Conservation (phyloP, 805 yeast species). For the Naumovozyma baii region DNA sequence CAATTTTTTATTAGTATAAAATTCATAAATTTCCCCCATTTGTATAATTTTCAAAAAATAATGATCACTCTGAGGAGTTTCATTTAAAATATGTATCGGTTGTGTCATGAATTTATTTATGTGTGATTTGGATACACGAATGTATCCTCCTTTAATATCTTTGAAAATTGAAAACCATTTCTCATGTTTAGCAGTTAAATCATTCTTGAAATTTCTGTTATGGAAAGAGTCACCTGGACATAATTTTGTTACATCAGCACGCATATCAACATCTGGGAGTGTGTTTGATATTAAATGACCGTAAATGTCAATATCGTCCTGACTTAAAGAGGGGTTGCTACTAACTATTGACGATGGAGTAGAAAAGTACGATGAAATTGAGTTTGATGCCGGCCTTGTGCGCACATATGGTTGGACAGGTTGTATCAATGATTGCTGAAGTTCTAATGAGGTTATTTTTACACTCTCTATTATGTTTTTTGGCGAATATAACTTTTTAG, state of each 20-base stretch:
- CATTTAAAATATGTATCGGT: slow-evolving; percentile 18
- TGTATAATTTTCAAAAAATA: slow-evolving; percentile 24
- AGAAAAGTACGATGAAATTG: slow-evolving; percentile 19
- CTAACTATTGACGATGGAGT: slow-evolving; percentile 7
- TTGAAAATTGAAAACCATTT: slow-evolving; percentile 17
- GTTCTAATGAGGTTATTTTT: not conserved
- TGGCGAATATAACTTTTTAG: slow-evolving; percentile 17
- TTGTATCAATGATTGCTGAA: not conserved
- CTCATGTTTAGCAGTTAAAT: slow-evolving; percentile 10
- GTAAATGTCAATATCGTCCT: slow-evolving; percentile 24
- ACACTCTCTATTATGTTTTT: slow-evolving; percentile 9
- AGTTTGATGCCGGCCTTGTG: slow-evolving; percentile 15
- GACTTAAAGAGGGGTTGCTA: not conserved
- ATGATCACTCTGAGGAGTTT: slow-evolving; percentile 6
- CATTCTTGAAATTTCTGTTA: slow-evolving; percentile 5
- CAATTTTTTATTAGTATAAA: slow-evolving; percentile 20
- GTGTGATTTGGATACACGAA: slow-evolving; percentile 23
- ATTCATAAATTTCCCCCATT: slow-evolving; percentile 33
- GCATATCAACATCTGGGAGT: slow-evolving; percentile 8
- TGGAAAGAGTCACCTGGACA: slow-evolving; percentile 4
- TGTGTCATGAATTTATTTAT: slow-evolving; percentile 19
- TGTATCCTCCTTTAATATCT: slow-evolving; percentile 29
- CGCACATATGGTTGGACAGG: not conserved
- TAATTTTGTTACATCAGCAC: slow-evolving; percentile 4
- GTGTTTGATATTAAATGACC: slow-evolving; percentile 16